Conservation (phyloP, 78 protist genomes). For the Capsaspora owczarzaki region DNA sequence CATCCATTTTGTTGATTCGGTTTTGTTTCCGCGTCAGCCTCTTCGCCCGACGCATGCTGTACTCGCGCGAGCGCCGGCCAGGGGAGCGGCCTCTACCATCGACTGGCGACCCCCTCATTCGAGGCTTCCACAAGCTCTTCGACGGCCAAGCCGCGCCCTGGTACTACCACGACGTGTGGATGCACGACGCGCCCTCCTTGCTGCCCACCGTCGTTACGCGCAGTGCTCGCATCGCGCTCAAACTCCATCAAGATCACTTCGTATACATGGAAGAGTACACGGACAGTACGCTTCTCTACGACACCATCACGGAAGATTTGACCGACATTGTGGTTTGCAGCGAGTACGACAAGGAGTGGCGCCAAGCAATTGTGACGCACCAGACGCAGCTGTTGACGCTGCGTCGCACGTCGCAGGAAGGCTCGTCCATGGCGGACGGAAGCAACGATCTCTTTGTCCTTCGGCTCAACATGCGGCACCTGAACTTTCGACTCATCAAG, state of each 20-base stretch:
- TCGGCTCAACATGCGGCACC: neutral
- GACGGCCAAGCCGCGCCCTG: no score
- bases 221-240: neutral
- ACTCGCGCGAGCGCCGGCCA: no score
- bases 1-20: no score
- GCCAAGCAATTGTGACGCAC: neutral
- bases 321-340: neutral
- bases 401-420: no score
- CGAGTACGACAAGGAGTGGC: neutral
- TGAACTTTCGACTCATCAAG: neutral
- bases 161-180: neutral
- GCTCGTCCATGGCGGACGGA: no score
- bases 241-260: neutral
- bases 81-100: no score
- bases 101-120: no score
- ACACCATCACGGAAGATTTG: neutral
- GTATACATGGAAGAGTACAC: neutral
- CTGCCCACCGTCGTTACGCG: neutral
- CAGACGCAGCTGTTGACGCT: neutral
- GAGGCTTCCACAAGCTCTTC: no score
- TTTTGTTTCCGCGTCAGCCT: no score
- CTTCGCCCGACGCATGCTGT: no score
- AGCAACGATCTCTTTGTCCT: neutral
- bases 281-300: neutral
- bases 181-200: neutral